Base-by-base conservation (phyloP, 2,329 filamentous ascomycete genomes). In the Pseudocercospora crystallina region DNA sequence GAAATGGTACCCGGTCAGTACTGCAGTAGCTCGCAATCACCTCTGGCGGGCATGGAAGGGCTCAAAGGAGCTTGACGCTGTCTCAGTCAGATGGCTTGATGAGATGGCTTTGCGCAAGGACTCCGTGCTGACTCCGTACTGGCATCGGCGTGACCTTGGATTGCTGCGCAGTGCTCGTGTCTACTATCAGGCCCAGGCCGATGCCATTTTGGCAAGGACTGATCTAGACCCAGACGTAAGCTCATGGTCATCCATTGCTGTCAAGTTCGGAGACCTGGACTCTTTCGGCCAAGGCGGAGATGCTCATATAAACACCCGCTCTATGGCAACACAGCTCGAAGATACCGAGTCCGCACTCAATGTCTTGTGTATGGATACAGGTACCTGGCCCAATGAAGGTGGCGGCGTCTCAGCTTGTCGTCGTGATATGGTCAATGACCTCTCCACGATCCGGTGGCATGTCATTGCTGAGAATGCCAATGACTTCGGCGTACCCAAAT, bases 261-360 rank as follows among this genome's bases (percentile, higher is more conserved):
- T 77, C 47, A 77, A 77, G 39, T 72, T 77, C 44, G 76, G 75
- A 47, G 77, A 80, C 61, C 64, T 79, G 12, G 74, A 76, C 60
- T 77, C 72, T 52, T 79, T 79, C 47, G 76, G 77, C 5, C 73
- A 76, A 47, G 77, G 77, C n/a, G 77, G 77, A 15, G 77, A 80
- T 60, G 71, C 77, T 3, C 73, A 77, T 35, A 73, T 78, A 45
- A 76, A 77, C 54, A 80, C 76, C 0, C 65, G 75, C 34, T 76
- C 73, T 0, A 74, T 75, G 52, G 68, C 75, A 14, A 68, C 75
- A n/a, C 67, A 70, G 46, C 49, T 58, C 15, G 76, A 75, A 10
- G 71, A 73, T 38, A 72, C 67, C 2, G 69, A 73, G 11, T 51
- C 60, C 5, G 65, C 62, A 14, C 63, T 73, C 2, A 70, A 73